Evolutionary conservation across 805 yeast genomes (phyloP).

Genomic region (Maudiozyma turicensis): DNA sequence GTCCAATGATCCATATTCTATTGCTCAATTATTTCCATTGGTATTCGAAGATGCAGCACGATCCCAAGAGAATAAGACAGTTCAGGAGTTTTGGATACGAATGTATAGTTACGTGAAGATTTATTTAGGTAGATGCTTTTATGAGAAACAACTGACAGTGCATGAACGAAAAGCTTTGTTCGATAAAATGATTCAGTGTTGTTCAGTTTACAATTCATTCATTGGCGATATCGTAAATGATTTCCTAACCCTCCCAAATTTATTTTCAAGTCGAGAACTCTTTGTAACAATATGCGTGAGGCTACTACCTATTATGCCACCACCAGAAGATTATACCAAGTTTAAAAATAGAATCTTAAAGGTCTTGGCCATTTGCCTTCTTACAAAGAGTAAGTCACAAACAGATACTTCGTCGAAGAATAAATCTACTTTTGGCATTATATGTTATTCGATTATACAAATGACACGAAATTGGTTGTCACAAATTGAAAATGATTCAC

Average conservation of each 20-base stretch:
- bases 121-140: conserved; percentile 11
- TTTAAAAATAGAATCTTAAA: conserved; percentile 8
- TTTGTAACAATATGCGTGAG: conserved; percentile 8
- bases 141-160: conserved; percentile 3
- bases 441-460: conserved; percentile 7
- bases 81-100: conserved; percentile 8
- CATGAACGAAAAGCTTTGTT: conserved; percentile 3
- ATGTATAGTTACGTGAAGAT: conserved; percentile 12
- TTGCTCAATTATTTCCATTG: conserved; percentile 9
- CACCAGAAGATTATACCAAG: neutral
- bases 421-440: conserved; percentile 4
- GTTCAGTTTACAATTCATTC: conserved; percentile 7
- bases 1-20: neutral
- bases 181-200: conserved; percentile 4
- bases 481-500: neutral
- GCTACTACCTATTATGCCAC: conserved; percentile 6
- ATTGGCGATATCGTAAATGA: conserved; percentile 4
- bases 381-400: conserved; percentile 4
- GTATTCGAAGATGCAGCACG: neutral
- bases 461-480: conserved; percentile 12
- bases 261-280: conserved; percentile 7
- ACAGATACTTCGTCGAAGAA: neutral
- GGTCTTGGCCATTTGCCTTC: conserved; percentile 12
- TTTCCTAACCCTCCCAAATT: conserved; percentile 11
- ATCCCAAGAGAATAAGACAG: neutral